Percentiles rank a stretch among this genome's conserved stretches.
Conservation (phyloP, 2,329 filamentous ascomycete genomes). For the Xylariaceae sp. region DNA sequence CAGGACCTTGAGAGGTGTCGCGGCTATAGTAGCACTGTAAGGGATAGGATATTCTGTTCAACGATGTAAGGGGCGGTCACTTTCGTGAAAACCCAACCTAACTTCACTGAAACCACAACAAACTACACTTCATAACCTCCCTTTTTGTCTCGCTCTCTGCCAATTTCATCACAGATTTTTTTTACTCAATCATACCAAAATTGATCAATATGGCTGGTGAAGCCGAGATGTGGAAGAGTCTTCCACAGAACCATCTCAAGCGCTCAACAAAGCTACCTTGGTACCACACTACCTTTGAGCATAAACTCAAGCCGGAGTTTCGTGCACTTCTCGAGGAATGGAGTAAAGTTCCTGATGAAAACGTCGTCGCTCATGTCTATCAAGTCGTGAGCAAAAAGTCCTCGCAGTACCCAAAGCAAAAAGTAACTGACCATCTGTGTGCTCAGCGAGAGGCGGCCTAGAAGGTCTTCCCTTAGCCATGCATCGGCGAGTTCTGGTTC, state of each 20-base stretch:
- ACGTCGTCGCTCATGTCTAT: slow-evolving; percentile 12
- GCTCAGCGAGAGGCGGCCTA: slow-evolving; percentile 10
- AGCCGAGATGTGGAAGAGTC: slow-evolving; percentile 9
- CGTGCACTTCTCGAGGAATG: slow-evolving; percentile 11
- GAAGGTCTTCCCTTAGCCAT: slow-evolving; percentile 13
- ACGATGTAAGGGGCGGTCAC: too few species aligned
- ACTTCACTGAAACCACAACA: too few species aligned
- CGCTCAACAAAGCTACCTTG: slow-evolving; percentile 10
- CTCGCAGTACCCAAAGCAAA: not conserved
- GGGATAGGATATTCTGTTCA: too few species aligned
- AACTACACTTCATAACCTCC: too few species aligned
- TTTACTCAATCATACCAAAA: too few species aligned
- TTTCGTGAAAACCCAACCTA: too few species aligned
- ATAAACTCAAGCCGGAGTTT: slow-evolving; percentile 11
- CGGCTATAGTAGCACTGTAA: too few species aligned
- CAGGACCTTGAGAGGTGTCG: too few species aligned
- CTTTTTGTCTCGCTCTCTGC: too few species aligned
- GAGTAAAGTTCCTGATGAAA: slow-evolving; percentile 7
- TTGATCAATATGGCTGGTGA: slow-evolving; percentile 1
- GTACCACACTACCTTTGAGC: slow-evolving; percentile 6
- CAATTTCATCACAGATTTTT: too few species aligned
- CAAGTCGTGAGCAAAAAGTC: slow-evolving; percentile 7
- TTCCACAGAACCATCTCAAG: slow-evolving; percentile 1
- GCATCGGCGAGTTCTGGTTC: slow-evolving; percentile 14
- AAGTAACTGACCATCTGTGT: slow-evolving; percentile 5